Evolutionary conservation across 2,329 filamentous ascomycete species (phyloP).

Genomic region (Juglanconis sp.): DNA sequence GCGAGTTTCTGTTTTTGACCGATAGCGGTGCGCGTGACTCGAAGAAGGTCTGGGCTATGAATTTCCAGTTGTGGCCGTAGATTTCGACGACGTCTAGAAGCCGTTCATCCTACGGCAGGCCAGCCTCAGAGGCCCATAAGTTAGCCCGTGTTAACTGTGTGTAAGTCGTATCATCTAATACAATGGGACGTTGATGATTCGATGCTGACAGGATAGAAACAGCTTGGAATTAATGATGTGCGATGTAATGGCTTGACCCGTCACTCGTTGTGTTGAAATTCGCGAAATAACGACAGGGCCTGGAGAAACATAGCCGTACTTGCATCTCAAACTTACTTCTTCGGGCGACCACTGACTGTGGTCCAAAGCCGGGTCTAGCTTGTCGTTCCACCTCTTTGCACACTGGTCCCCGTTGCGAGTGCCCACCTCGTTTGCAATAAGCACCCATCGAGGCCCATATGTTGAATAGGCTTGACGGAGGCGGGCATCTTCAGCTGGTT

Average conservation of each 20-base stretch:
- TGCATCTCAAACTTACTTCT: background rate
- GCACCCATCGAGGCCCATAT: constrained; percentile 20
- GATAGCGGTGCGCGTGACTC: constrained; percentile 17
- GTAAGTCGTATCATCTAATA: too few species aligned
- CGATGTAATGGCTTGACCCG: too few species aligned
- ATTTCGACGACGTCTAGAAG: constrained; percentile 15
- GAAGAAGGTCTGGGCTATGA: constrained; percentile 22
- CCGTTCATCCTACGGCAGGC: constrained; percentile 8
- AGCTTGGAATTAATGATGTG: too few species aligned
- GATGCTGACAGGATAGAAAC: too few species aligned
- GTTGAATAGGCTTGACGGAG: constrained; percentile 15
- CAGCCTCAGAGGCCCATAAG: too few species aligned
- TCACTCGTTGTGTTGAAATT: too few species aligned
- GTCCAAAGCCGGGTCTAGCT: constrained; percentile 16
- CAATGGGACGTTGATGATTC: too few species aligned
- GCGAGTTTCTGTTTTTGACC: constrained; percentile 20
- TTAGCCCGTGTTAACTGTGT: too few species aligned
- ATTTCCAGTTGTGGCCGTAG: constrained; percentile 19
- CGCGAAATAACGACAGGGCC: too few species aligned
- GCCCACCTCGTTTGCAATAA: constrained; percentile 16
- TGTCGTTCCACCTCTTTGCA: constrained; percentile 22
- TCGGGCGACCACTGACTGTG: constrained; percentile 1
- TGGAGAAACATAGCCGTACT: too few species aligned
- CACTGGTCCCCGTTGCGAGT: constrained; percentile 23
- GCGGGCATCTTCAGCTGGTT: constrained; percentile 14